phyloP scores from a whole-genome alignment of 2,329 filamentous ascomycete genomes.

The Dactylellina leptospora region DNA sequence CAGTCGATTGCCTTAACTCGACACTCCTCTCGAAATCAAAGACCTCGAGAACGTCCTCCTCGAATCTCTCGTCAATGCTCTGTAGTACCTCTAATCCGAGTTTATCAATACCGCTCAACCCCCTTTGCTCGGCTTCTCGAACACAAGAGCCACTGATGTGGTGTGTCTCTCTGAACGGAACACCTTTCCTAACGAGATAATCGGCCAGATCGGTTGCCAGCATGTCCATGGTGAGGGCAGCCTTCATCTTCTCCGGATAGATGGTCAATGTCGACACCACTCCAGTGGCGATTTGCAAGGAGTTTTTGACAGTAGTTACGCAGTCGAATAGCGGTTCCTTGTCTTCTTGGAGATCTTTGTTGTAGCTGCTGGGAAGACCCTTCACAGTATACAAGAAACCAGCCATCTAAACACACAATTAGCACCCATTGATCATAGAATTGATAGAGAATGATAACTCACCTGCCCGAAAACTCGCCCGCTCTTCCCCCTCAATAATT shows the following conservation, averaged over 20 bases:
- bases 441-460: not conserved
- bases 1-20: conserved; percentile 78
- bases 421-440: not conserved
- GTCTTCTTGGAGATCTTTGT: conserved; percentile 91
- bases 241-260: conserved; percentile 78
- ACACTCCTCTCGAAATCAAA: conserved; percentile 86
- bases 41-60: conserved; percentile 73
- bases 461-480: conserved; percentile 82
- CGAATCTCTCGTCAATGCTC: conserved; percentile 74
- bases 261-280: conserved; percentile 77
- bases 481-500: conserved; percentile 77
- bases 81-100: conserved; percentile 73
- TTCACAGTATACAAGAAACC: conserved; percentile 64
- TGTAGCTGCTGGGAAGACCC: conserved; percentile 82
- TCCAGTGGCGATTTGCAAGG: conserved; percentile 81
- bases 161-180: conserved; percentile 82
- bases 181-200: conserved; percentile 71
- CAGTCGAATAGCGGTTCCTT: conserved; percentile 86
- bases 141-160: conserved; percentile 79
- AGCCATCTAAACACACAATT: conserved; percentile 52
- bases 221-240: conserved; percentile 82
- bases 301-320: conserved; percentile 82
- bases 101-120: conserved; percentile 72
- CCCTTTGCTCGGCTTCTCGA: conserved; percentile 73
- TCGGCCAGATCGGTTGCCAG: conserved; percentile 76